Evolutionary conservation across 805 yeast species (phyloP), one percentile per base, ranked within the genome.

Genomic region (Candida namnaoensis): DNA sequence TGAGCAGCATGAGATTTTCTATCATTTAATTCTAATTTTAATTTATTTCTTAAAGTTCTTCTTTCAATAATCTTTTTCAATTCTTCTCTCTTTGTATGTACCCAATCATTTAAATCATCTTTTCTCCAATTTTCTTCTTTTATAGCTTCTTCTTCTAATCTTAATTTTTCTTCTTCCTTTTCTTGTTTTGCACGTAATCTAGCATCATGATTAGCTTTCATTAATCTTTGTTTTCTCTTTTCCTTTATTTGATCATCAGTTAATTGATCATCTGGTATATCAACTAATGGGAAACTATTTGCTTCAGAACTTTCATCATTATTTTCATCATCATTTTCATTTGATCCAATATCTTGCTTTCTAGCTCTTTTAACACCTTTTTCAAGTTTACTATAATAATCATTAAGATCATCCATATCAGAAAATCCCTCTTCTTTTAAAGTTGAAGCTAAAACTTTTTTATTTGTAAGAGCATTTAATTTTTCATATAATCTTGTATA

Each of bases 1-100:
- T 91, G 97, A 1, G 96, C 88, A 26, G 96, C 95, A 45, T 76
- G 77, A 4, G 97, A 88, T 59, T 88, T 88, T 49, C 98, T 72
- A 63, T 90, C 95, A 49, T 78, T 80, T 60, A 91, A 71, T 40
- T 90, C 95, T 46, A 77, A 84, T 51, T 80, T 73, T 48, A 88
- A 64, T 54, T 85, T 79, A 37, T 74, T 68, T 44, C 88, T 72
- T 32, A 85, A 93, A 51, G 78, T 81, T 46, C 80, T 71, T 39
- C 65, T 68, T 32, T 74, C 68, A n/a, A 86, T 69, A n/a, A 86
- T 61, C 15, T 52, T 65, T 19, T 74, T 74, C 39, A 91, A 68
- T 55, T 76, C 74, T 11, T 61, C 62, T 45, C 95, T 69, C 52
- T 88, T 82, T 34, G 73, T 76, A 23, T 72, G 71, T 34, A 88